Evolutionary conservation across 73 alveolate genomes (phyloP), one percentile per base, ranked within the genome.

Genomic region (Breviolum minutum): DNA sequence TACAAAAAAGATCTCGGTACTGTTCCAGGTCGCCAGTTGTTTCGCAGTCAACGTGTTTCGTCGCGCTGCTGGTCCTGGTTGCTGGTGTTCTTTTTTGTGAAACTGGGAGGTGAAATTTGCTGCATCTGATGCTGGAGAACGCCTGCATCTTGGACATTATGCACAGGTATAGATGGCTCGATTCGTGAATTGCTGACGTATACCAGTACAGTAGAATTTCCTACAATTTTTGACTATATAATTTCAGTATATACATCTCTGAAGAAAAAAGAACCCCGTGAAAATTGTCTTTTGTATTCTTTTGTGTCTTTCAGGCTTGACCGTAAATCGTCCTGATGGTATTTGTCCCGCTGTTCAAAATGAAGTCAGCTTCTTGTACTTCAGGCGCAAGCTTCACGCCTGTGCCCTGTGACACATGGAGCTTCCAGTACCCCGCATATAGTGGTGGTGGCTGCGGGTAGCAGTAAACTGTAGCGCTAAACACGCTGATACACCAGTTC

Each of bases 11-110:
- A 8, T 61, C 80, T 8, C 80, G n/a, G 63, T n/a, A 86, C 19
- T 77, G 54, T n/a, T 86, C 94, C 94, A 86, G 79, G 79, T 86
- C 79, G 27, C 94, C 94, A 13, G 94, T 63, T 27, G 40, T 29
- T 63, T 86, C 94, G 17, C 80, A 63, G 94, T 86, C 94, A 27
- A 86, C 94, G 63, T 61, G 94, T 61, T 63, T 29, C 68, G 88
- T 80, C 68, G 68, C 54, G 88, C 88, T 48, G 17, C 68, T 80
- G 88, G 88, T 80, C 88, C 88, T 80, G 88, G 69, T 30, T 61
- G 86, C 63, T 20, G 32, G 26, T 10, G 17, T 13, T 8, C 30
- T 19, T 7, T 8, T 19, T 40, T 40, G 5, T 40, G 54, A 40
- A 40, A 40, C 54, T 40, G 54, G 54, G 54, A 40, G 54, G 54